Evolutionary conservation across 768 basidiomycete genomes (phyloP).

Genomic region (Boletus insuetus): DNA sequence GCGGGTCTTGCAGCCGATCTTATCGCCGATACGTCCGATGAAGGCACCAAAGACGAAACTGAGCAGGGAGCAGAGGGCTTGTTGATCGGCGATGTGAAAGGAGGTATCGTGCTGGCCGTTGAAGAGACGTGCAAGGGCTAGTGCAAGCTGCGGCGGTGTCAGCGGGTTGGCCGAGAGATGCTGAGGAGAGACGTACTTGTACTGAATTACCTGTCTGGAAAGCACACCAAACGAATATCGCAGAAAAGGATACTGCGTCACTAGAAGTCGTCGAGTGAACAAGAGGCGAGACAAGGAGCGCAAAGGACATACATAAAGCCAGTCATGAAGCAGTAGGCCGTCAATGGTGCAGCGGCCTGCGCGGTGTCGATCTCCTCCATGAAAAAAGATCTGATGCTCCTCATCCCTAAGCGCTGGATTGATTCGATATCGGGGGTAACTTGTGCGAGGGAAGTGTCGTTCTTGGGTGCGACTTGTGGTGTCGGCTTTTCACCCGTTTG

Average conservation of each 20-base stretch:
- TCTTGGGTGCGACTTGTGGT: not conserved
- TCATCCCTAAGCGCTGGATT: not conserved
- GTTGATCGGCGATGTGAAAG: conserved; percentile 81
- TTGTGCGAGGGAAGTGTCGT: not conserved
- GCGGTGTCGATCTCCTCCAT: conserved; percentile 25
- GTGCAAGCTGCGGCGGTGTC: conserved; percentile 50
- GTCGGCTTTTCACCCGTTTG: not conserved
- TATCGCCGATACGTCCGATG: conserved; percentile 82
- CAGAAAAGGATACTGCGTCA: conserved; percentile 71
- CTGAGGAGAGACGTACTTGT: conserved; percentile 40
- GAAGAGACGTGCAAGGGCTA: conserved; percentile 84
- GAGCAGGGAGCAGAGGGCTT: conserved; percentile 77
- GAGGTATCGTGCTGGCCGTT: conserved; percentile 46
- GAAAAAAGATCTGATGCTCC: conserved; percentile 10
- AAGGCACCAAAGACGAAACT: conserved; percentile 78
- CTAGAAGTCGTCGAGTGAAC: conserved; percentile 32
- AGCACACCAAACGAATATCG: conserved; percentile 81
- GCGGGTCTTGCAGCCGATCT: conserved; percentile 68
- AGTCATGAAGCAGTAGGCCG: conserved; percentile 76
- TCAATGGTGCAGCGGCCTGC: conserved; percentile 48
- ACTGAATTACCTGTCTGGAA: conserved; percentile 81
- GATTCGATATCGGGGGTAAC: conserved; percentile 18
- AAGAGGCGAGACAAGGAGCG: not conserved
- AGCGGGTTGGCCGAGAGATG: not conserved
- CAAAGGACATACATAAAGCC: conserved; percentile 60